These are phyloP conservation scores for Asterophora lycoperdoides DNA, from an alignment of 768 basidiomycete species.

Conservation along the genomic window DNA sequence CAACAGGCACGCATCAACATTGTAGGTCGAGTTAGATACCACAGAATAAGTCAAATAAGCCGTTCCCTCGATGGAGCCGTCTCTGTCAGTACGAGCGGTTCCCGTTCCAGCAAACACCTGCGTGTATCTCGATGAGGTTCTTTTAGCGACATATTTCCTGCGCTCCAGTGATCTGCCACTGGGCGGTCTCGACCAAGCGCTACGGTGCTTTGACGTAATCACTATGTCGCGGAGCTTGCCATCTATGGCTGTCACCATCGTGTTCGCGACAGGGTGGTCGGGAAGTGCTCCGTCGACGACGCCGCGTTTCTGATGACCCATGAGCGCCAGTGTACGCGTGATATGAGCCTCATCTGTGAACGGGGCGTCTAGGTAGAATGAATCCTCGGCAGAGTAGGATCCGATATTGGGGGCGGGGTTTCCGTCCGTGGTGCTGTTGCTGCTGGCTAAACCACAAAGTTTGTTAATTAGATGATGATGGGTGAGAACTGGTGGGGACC, in stretches of 20 bases:
- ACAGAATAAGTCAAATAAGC: conserved; percentile 44
- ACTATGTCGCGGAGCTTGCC: conserved; percentile 29
- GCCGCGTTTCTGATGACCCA: conserved; percentile 37
- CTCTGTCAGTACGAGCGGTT: conserved; percentile 31
- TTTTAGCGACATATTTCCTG: conserved; percentile 12
- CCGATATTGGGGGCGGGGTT: conserved; percentile 25
- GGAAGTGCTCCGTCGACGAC: conserved; percentile 26
- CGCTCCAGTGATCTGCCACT: background rate
- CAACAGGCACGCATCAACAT: conserved; percentile 35
- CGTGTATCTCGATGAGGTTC: conserved; percentile 27
- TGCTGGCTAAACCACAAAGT: conserved; percentile 6
- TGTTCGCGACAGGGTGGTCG: conserved; percentile 29
- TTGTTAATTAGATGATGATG: background rate
- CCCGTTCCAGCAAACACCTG: conserved; percentile 37
- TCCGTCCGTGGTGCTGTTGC: conserved; percentile 19
- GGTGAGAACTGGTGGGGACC: background rate
- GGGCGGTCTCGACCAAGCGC: conserved; percentile 8
- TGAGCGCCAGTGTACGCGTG: conserved; percentile 26
- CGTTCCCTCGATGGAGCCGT: conserved; percentile 41
- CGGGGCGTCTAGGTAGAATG: conserved; percentile 20
- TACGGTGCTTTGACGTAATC: conserved; percentile 8
- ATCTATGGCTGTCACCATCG: conserved; percentile 39
- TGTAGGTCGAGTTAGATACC: conserved; percentile 40
- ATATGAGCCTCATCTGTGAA: conserved; percentile 33
- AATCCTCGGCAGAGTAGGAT: conserved; percentile 19